phyloP scores from a whole-genome alignment of 106 monocot species.

The Dendrobium huoshanense region DNA sequence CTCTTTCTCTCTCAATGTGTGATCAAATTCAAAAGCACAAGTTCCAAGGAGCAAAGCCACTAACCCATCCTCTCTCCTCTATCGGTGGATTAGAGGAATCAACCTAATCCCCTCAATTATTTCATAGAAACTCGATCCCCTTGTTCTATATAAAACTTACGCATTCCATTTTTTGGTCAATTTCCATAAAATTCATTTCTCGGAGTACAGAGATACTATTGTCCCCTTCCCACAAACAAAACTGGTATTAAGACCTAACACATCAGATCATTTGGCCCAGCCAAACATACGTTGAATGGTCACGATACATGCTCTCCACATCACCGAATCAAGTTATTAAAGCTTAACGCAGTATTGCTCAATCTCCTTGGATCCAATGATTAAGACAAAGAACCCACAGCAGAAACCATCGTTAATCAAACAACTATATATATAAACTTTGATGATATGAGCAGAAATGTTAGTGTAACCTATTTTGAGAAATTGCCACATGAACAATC shows the following conservation, averaged over 20 bases:
- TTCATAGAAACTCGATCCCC: neutral
- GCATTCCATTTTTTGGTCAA: neutral
- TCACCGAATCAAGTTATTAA: neutral
- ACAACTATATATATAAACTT: neutral
- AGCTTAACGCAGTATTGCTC: neutral
- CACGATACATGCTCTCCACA: neutral
- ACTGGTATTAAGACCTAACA: neutral
- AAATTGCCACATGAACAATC: neutral
- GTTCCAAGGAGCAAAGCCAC: neutral
- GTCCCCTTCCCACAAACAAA: neutral
- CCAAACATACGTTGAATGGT: neutral
- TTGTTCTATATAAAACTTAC: neutral
- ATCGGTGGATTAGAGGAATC: neutral
- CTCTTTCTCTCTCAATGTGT: neutral
- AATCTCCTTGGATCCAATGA: neutral
- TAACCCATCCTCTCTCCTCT: neutral
- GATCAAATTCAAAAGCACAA: neutral
- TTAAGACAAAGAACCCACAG: neutral
- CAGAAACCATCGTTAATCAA: neutral
- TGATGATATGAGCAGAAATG: neutral
- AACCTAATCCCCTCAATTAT: neutral
- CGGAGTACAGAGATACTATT: neutral
- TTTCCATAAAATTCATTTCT: neutral
- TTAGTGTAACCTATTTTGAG: neutral
- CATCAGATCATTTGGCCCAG: neutral